phyloP scores from a whole-genome alignment of 2,329 filamentous ascomycete species.

The Monilinia fructicola region DNA sequence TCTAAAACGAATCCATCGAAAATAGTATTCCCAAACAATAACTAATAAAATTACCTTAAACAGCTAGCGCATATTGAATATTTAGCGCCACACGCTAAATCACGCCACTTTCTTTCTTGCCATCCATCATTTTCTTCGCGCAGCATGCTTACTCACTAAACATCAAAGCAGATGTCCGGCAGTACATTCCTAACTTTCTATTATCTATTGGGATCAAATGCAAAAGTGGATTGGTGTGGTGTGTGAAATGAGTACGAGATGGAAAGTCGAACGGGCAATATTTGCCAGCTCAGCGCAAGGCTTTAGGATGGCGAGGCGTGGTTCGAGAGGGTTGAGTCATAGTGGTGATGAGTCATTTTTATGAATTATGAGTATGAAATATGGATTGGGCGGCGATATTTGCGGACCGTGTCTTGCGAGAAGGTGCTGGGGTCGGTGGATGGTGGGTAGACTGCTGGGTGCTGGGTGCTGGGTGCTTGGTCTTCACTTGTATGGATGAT shows the following conservation, averaged over 20 bases:
- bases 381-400: no score
- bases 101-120: not conserved
- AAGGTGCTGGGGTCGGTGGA: no score
- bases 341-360: no score
- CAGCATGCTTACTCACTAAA: not conserved
- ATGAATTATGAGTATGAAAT: no score
- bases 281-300: no score
- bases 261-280: no score
- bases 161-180: not conserved
- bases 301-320: no score
- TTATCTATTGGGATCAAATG: not conserved
- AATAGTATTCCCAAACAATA: not conserved
- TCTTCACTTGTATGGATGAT: not conserved
- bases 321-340: no score
- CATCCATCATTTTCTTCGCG: not conserved
- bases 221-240: no score
- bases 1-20: not conserved
- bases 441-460: not conserved
- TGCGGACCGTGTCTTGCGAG: no score
- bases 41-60: not conserved
- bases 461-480: not conserved
- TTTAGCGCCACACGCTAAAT: not conserved
- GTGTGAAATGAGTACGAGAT: no score
- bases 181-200: not conserved
- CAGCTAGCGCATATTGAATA: slow-evolving; percentile 3